Percentiles rank a stretch among this genome's conserved stretches.
phyloP scores from a whole-genome alignment of 805 yeast species.

The Saturnispora halmiae region DNA sequence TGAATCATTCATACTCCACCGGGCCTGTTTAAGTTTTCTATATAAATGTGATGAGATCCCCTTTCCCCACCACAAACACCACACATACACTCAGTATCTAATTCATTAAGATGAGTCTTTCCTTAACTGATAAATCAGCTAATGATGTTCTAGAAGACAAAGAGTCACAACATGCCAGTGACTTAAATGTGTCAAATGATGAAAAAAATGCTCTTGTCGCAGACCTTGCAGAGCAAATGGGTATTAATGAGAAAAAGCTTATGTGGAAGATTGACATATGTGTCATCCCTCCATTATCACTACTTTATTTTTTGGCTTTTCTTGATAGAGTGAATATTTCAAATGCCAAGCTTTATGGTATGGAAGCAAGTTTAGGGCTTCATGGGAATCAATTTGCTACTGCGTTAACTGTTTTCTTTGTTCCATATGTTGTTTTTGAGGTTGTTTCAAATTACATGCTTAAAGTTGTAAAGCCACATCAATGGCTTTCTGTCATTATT shows the following conservation, averaged over 20 bases:
- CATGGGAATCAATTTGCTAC: constrained; percentile 52
- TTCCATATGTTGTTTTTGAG: constrained; percentile 59
- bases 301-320: constrained; percentile 66
- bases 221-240: constrained; percentile 34
- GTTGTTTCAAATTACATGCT: constrained; percentile 56
- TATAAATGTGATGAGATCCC: no score
- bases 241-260: constrained; percentile 46
- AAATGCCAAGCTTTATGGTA: constrained; percentile 68
- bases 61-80: no score
- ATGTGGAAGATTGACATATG: constrained; percentile 59
- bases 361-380: constrained; percentile 45
- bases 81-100: no score
- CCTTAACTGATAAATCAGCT: constrained; percentile 4
- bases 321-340: constrained; percentile 77
- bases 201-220: constrained; percentile 20
- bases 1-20: neutral
- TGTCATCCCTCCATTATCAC: constrained; percentile 67
- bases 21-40: no score
- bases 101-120: no score
- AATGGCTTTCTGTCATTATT: constrained; percentile 53
- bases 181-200: constrained; percentile 1
- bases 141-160: constrained; percentile 1
- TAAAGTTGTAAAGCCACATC: constrained; percentile 52
- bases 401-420: constrained; percentile 61
- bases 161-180: constrained; percentile 2